Base-by-base conservation (phyloP, 768 basidiomycete genomes). In the Amanita subjunquillea region DNA sequence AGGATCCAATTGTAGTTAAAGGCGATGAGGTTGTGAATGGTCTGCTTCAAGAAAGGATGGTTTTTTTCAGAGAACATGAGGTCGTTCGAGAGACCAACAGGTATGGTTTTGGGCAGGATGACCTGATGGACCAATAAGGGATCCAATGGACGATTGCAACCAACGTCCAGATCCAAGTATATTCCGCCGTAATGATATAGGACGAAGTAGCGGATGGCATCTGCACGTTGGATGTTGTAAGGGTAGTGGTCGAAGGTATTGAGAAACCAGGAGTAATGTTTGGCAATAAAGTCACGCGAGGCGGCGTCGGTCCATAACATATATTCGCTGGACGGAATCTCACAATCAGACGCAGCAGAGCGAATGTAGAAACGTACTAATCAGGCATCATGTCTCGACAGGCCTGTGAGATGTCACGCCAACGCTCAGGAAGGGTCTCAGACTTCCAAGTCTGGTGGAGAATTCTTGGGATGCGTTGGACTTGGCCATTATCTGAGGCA, bases 391-490 rank as follows among this genome's bases (percentile, higher is more conserved):
- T 83, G 60, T 87, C 81, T 54, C 85, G 78, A 71, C 96, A 98
- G 27, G 74, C 82, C 65, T 90, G 77, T 25, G 92, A 92, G 42
- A 93, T 76, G 38, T 69, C 72, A 55, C 78, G 77, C 94, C 94
- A 99, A 55, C 79, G 77, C 41, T 73, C 68, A 2, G 96, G 96
- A 22, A 99, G 73, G 0, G 78, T 79, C 51, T 94, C 86, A 8
- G 87, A 83, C 74, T 94, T 96, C 96, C 96, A 99, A 22, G 96
- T 98, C 78, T 97, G 95, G 68, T 99, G 96, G 45, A 99, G 79
- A 54, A 99, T 89, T 48, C 91, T 79, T 3, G 94, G 96, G 36
- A 98, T 83, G 58, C 77, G 80, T 62, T 96, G 88, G 37, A 79
- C 70, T 56, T 75, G 72, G 54, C 73, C 76, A 58, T 82, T 77